Evolutionary conservation across 2,329 filamentous ascomycete genomes (phyloP), one percentile per base, ranked within the genome.

Genomic region (Penicillium sp.): DNA sequence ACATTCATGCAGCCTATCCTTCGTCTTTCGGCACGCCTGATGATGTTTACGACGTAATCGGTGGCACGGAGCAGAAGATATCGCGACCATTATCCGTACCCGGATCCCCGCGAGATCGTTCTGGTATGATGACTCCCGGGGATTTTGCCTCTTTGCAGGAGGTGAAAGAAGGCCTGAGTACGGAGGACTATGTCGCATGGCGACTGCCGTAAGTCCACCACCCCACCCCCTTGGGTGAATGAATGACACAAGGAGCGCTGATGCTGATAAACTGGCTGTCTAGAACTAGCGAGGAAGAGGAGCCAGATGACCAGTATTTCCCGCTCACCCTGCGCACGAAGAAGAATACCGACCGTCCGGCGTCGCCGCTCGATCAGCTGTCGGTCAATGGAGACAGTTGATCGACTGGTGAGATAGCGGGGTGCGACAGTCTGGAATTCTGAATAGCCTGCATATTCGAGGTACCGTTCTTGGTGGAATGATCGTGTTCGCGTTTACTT

Each of bases 131-230:
- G 93, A 98, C 93, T 0, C 93, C 93, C 7, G 93, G 93, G 40
- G 93, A 98, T 69, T 97, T 97, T 77, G 93, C 89, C 26, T 95
- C 88, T 60, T 75, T 98, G 49, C 93, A 97, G 71, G 93, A 98
- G 71, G 88, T 89, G 38, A 85, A 85, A 38, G 93, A 98, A 69
- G 90, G 91, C 1, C 73, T 98, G 60, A 91, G 79, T 73, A 97
- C 93, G 0, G 93, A 98, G 72, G 93, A 98, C 66, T 97, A 98
- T 69, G 88, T 97, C 64, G 87, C 91, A 29, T 98, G 93, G 93
- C 95, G 94, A 73, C 76, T 97, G 52, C 93, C 91, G 86, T 97
- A n/a, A n/a, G n/a, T n/a, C n/a, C n/a, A n/a, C n/a, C n/a, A n/a
- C n/a, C n/a, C n/a, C n/a, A n/a, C n/a, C n/a, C n/a, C n/a, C n/a